Base-by-base conservation (phyloP, 2,329 filamentous ascomycete species). In the Pseudogymnoascus sp. region DNA sequence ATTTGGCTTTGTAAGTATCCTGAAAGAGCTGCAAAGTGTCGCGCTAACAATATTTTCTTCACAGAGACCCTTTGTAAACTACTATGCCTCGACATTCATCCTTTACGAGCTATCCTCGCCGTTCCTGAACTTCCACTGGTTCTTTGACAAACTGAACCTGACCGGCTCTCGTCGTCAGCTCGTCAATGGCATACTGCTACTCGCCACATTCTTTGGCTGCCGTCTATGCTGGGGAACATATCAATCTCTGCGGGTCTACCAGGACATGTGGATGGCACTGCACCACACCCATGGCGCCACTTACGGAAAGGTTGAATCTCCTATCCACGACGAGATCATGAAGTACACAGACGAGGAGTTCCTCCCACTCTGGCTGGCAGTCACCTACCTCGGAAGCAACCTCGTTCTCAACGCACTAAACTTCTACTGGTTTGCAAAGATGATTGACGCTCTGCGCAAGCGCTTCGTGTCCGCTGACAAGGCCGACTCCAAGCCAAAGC, bases 101-200 rank as follows among this genome's bases (percentile, higher is more conserved):
- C 84, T 94, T 61, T 95, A 91, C 82, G 90, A 95, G 73, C 81
- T 95, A 37, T 92, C 88, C 23, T 88, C 86, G 3, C 89, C 89
- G 6, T 92, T 94, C 73, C 79, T 94, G 61, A 95, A 95, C 71
- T 82, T 92, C 70, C 90, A 95, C 77, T 95, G 90, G 90, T 94
- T 94, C 76, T 89, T 88, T 74, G 90, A 95, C 74, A 95, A 95
- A 76, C 76, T 92, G 61, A 81, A 83, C 68, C 84, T 90, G 79
- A 94, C 90, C 0, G 90, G 90, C 34, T 84, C 85, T 18, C 79
- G 77, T 59, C 73, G 83, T 21, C 90, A 94, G 74, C 79, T 92
- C 26, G 84, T 89, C 73, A 94, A 94, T 68, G 89, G 89, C 66
- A 77, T 91, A 63, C 69, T 82, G 60, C 82, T 94, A 3, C 82